These are phyloP conservation scores for Leucocoprinus birnbaumii DNA, from an alignment of 768 basidiomycete species.

Conservation along the genomic window DNA sequence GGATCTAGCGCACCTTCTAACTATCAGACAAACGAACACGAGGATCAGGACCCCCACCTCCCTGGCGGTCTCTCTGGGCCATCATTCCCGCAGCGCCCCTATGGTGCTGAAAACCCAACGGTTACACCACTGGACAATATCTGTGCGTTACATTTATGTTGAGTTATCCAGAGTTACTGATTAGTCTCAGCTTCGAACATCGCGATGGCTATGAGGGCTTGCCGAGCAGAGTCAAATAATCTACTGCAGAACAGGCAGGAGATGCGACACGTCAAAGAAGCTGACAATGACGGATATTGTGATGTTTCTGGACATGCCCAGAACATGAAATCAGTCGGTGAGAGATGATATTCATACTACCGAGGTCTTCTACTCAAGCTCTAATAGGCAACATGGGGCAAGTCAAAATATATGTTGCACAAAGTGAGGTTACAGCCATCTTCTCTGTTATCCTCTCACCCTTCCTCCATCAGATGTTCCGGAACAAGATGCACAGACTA, in stretches of 20 bases:
- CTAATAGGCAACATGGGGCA: constrained; percentile 54
- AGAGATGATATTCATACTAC: constrained; percentile 14
- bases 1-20: not conserved
- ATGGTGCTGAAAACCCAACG: constrained; percentile 9
- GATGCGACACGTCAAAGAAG: constrained; percentile 73
- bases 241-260: constrained; percentile 61
- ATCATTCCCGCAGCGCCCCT: not conserved
- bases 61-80: constrained; percentile 4
- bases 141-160: constrained; percentile 20
- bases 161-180: constrained; percentile 3
- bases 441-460: not conserved
- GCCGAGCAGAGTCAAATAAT: constrained; percentile 62
- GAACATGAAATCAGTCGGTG: constrained; percentile 63
- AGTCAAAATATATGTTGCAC: constrained; percentile 60
- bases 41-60: not conserved
- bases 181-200: constrained; percentile 52
- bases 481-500: constrained; percentile 33
- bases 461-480: constrained; percentile 48
- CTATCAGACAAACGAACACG: not conserved
- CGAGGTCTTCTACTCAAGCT: not conserved
- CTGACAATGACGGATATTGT: constrained; percentile 79
- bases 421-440: constrained; percentile 37
- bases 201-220: constrained; percentile 69
- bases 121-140: constrained; percentile 42
- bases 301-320: constrained; percentile 66